Base-by-base conservation (phyloP, 192 early-diverging fungal species). In the Rhizophagus clarus region DNA sequence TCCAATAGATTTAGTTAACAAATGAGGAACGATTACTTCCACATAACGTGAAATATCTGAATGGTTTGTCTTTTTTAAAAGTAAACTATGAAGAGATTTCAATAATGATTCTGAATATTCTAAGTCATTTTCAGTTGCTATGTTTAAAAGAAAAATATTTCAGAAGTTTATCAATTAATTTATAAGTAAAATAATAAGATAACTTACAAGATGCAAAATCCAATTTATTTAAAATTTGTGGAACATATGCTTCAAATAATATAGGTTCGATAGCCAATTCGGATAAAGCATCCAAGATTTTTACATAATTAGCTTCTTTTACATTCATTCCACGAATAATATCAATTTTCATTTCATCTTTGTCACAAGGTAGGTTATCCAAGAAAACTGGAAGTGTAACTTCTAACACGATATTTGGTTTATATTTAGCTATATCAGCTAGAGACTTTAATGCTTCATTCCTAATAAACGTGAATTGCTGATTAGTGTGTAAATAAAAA, bases 381-480 rank as follows among this genome's bases (percentile, higher is more conserved):
- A 93, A 85, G 49, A 93, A 79, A 0, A 84, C 82, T 68, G 90
- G 89, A 24, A 92, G 40, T 0, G 91, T 90, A 37, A 83, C 66
- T 9, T 87, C 84, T 15, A 89, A 80, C n/a, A 93, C 77, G 29
- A 83, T 78, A 2, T 67, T 70, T 6, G 86, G 83, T 77, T 88
- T 85, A 61, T 84, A 83, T 26, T 80, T 74, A 6, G 89, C 79
- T 56, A 88, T 79, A 28, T 83, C 79, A 6, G 82, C 76, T 68
- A 92, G 67, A 10, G 88, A 86, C 60, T 77, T 74, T 73, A 92
- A 81, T n/a, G 90, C 87, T 47, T 85, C 85, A 24, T 81, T 34
- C 56, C 90, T 87, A 81, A 31, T 47, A 64, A 40, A 49, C 26
- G 49, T 22, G 28, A 2, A 60, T 28, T 45, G 1, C n/a, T n/a